Conservation (phyloP, 805 yeast genomes). For the Kregervanrija fluxuum region DNA sequence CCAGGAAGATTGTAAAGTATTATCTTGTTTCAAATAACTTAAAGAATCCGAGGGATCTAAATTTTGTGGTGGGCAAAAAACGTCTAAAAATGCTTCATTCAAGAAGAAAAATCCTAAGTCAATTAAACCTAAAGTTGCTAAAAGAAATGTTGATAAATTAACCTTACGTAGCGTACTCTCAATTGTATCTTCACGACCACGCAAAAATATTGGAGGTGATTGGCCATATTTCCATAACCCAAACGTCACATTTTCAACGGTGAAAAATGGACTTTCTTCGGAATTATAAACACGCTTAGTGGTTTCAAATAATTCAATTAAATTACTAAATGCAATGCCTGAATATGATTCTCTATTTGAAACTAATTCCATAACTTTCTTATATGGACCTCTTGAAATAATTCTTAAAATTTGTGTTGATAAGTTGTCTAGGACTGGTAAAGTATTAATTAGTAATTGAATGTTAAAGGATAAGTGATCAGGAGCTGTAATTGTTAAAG, state of each 20-base stretch:
- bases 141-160: slow-evolving; percentile 78
- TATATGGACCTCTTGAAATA: slow-evolving; percentile 68
- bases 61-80: slow-evolving; percentile 73
- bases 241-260: slow-evolving; percentile 62
- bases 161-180: slow-evolving; percentile 71
- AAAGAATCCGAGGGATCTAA: slow-evolving; percentile 38
- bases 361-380: slow-evolving; percentile 64
- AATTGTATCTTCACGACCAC: slow-evolving; percentile 54
- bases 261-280: slow-evolving; percentile 64
- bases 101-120: slow-evolving; percentile 84
- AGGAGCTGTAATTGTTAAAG: slow-evolving; percentile 51
- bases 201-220: slow-evolving; percentile 48
- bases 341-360: slow-evolving; percentile 61
- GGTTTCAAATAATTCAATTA: slow-evolving; percentile 72
- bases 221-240: slow-evolving; percentile 64
- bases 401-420: slow-evolving; percentile 73
- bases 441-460: slow-evolving; percentile 56
- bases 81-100: slow-evolving; percentile 77
- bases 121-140: slow-evolving; percentile 79
- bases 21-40: slow-evolving; percentile 19
- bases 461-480: slow-evolving; percentile 50
- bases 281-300: slow-evolving; percentile 61
- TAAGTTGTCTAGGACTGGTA: slow-evolving; percentile 75
- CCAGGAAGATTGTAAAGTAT: slow-evolving; percentile 11
- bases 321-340: slow-evolving; percentile 53